Base-by-base conservation (phyloP, 73 alveolate genomes). In the Stentor roeselii region DNA sequence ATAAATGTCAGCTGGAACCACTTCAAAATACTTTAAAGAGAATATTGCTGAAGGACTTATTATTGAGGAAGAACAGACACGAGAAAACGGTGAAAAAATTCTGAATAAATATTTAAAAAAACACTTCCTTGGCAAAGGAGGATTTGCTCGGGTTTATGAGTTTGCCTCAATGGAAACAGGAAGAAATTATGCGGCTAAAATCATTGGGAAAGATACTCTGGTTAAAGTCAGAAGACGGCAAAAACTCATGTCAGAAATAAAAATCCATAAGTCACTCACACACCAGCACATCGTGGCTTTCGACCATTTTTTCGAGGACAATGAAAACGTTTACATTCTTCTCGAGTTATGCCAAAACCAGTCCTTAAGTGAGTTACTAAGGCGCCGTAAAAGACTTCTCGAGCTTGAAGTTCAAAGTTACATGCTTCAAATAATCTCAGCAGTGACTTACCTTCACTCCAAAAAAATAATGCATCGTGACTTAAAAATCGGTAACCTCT, bases 261-360 rank as follows among this genome's bases (percentile, higher is more conserved):
- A 90, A 85, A 93, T 93, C 36, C 98, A 93, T 88, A 90, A 87
- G 86, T 86, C 91, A 60, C 83, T 67, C 21, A 30, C 11, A 27
- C 80, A 67, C 34, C 80, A 21, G 34, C 21, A 67, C 42, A 67
- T 97, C 38, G 99, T 95, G 2, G 94, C 96, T 36, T 97, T 95
- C 87, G 99, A 97, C 83, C 99, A 96, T 93, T 99, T 83, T 89
- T 90, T 91, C 35, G 94, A 91, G 82, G 95, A 91, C 75, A 31
- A 67, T 35, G 95, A 91, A 3, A 89, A 87, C 82, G 83, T 91
- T 34, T 91, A 91, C 76, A 83, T 91, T 77, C 74, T 91, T 38
- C 83, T 91, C 11, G 96, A 91, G 82, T 76, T 88, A 40, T 91
- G 92, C 60, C 82, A 41, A 75, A 88, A 84, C 60, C 95, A 91